These are phyloP conservation scores for Trichosporon inkin DNA, from an alignment of 1,284 basidiomycete genomes.

Conservation along the genomic window DNA sequence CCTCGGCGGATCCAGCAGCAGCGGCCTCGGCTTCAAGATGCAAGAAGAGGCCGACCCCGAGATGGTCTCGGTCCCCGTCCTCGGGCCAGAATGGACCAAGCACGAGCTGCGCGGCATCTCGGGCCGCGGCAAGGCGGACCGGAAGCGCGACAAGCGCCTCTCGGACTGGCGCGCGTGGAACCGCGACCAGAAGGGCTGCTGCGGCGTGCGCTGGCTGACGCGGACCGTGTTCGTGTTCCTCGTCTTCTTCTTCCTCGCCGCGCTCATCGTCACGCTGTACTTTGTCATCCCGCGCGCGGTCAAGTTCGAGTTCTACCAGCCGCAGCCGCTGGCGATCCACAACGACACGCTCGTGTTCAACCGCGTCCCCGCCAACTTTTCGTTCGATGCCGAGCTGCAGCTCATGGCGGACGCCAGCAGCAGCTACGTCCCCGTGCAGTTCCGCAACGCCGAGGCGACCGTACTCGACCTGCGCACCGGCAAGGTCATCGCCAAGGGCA, in stretches of 20 bases:
- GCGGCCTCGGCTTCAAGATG: slow-evolving; percentile 47
- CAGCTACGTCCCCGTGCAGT: slow-evolving; percentile 69
- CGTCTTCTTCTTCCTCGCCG: slow-evolving; percentile 60
- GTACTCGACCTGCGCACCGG: slow-evolving; percentile 59
- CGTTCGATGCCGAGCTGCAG: slow-evolving; percentile 68
- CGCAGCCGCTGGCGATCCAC: slow-evolving; percentile 59
- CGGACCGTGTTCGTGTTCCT: slow-evolving; percentile 63
- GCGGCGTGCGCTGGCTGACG: slow-evolving; percentile 67
- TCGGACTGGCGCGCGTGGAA: slow-evolving; percentile 65
- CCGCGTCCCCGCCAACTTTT: slow-evolving; percentile 74
- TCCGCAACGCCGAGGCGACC: slow-evolving; percentile 61
- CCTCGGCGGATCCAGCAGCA: slow-evolving; percentile 1
- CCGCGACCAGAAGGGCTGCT: slow-evolving; percentile 67
- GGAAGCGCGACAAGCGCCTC: slow-evolving; percentile 57
- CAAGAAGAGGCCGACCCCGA: slow-evolving; percentile 17
- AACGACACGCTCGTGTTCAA: slow-evolving; percentile 61
- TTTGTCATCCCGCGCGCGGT: slow-evolving; percentile 78
- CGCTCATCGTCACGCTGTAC: slow-evolving; percentile 65
- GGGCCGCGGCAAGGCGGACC: slow-evolving; percentile 61
- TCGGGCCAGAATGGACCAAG: slow-evolving; percentile 79
- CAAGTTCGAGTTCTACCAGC: slow-evolving; percentile 59
- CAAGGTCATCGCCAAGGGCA: slow-evolving; percentile 63
- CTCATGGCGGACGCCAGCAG: slow-evolving; percentile 64
- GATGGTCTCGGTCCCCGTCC: slow-evolving; percentile 66
- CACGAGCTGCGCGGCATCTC: slow-evolving; percentile 70